Percentiles rank a stretch among this genome's conserved stretches.
phyloP scores from a whole-genome alignment of 148 eudicot genomes.

The Mesembryanthemum crystallinum region DNA sequence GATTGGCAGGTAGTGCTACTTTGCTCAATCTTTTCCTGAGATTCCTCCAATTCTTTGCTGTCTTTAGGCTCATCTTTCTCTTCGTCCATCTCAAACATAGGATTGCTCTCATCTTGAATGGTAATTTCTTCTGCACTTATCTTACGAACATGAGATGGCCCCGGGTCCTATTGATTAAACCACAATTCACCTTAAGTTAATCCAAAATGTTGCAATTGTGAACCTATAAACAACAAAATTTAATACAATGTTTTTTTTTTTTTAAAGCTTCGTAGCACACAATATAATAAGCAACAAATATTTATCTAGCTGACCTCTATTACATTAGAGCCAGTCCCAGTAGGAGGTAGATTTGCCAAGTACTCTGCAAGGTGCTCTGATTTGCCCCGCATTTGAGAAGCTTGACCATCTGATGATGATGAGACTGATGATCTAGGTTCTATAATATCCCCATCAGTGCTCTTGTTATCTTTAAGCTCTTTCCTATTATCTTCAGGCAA shows the following conservation, averaged over 20 bases:
- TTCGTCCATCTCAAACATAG: slow-evolving; percentile 14
- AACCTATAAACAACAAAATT: not conserved
- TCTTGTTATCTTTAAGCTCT: slow-evolving; percentile 19
- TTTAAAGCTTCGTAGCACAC: too few relatives aligned
- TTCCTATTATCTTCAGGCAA: slow-evolving; percentile 15
- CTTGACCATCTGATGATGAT: slow-evolving; percentile 27
- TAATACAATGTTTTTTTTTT: not conserved
- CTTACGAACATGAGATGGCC: slow-evolving; percentile 20
- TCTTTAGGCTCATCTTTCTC: slow-evolving; percentile 23
- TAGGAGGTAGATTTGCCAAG: slow-evolving; percentile 27
- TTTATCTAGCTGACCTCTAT: slow-evolving; percentile 23
- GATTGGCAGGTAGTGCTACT: not conserved
- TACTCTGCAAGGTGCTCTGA: slow-evolving; percentile 22
- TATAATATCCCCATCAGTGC: slow-evolving; percentile 17
- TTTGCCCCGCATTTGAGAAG: slow-evolving; percentile 25
- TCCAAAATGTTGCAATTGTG: not conserved
- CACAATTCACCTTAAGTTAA: not conserved
- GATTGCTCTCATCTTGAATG: slow-evolving; percentile 10
- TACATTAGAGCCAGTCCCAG: slow-evolving; percentile 14
- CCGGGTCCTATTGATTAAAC: slow-evolving; percentile 16
- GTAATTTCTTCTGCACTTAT: slow-evolving; percentile 9
- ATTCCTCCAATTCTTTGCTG: slow-evolving; percentile 14
- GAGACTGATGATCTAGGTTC: slow-evolving; percentile 32
- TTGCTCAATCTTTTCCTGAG: slow-evolving; percentile 16
- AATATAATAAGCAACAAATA: too few relatives aligned